These are phyloP conservation scores for Globisporangium alternatum DNA, from an alignment of 352 stramenopile species.

Conservation along the genomic window DNA sequence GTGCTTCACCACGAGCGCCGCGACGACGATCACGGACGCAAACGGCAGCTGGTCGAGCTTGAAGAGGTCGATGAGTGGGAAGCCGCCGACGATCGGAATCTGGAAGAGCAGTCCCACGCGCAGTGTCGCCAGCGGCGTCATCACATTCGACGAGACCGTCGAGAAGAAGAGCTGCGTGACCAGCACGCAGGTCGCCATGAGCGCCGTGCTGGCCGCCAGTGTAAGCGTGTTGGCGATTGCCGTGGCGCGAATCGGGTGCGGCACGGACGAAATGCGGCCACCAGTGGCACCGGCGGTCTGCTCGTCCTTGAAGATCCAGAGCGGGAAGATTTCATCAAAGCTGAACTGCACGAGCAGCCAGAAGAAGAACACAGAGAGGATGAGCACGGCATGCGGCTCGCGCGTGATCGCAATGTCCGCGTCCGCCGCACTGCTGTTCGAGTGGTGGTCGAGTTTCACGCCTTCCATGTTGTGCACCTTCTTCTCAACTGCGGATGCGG, in stretches of 20 bases:
- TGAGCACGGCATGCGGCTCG: conserved; percentile 63
- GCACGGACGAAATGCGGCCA: conserved; percentile 12
- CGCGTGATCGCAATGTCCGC: conserved; percentile 61
- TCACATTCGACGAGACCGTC: conserved; percentile 57
- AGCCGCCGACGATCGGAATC: conserved; percentile 62
- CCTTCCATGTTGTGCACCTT: conserved; percentile 29
- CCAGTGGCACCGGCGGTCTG: not conserved
- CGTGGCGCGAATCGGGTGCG: conserved; percentile 29
- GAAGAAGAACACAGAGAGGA: conserved; percentile 67
- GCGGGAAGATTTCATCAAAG: conserved; percentile 76
- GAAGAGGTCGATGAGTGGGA: conserved; percentile 72
- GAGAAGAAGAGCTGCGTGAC: conserved; percentile 47
- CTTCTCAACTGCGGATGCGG: conserved; percentile 14
- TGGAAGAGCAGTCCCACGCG: conserved; percentile 75
- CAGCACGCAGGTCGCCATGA: conserved; percentile 52
- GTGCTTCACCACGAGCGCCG: conserved; percentile 63
- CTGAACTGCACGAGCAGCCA: conserved; percentile 70
- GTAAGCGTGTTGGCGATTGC: conserved; percentile 64
- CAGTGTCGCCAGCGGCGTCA: conserved; percentile 76
- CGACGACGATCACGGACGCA: conserved; percentile 53
- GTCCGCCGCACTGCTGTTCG: conserved; percentile 7
- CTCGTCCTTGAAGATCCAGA: conserved; percentile 81
- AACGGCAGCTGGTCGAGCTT: conserved; percentile 65
- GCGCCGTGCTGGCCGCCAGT: conserved; percentile 43
- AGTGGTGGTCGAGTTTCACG: conserved; percentile 15